Base-by-base conservation (phyloP, 2,329 filamentous ascomycete genomes). In the Penicillium sp. region DNA sequence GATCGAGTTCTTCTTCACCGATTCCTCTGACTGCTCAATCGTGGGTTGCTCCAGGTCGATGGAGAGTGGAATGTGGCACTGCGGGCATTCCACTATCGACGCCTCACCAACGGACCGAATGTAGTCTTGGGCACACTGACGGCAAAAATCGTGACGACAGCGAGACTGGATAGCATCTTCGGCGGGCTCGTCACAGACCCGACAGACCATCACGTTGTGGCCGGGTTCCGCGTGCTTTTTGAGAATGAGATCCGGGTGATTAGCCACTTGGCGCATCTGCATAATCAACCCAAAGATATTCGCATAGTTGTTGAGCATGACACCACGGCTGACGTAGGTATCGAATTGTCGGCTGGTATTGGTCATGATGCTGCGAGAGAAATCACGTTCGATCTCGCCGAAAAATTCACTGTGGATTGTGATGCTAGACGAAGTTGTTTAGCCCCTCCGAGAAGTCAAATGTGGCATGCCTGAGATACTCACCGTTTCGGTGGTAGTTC, bases 251-350 rank as follows among this genome's bases (percentile, higher is more conserved):
- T 98, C 92, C 0, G 92, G 92, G 59, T 98, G 92, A 51, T 98
- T 92, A 6, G 92, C 88, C 16, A 95, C 86, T 68, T 98, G 92
- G 38, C 92, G 84, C 90, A 98, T 96, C 64, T 95, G 89, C 87
- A 96, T 96, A 58, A 98, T 95, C 38, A 98, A 75, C 58, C 89
- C 90, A 56, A 98, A 98, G 49, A 98, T 96, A 62, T 98, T 98
- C 69, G 92, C 92, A 53, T 96, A 96, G 60, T 95, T 95, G 72
- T 96, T 88, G 44, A 98, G 76, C 65, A 98, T 79, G 13, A 96
- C 90, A 69, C 88, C 89, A 47, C 88, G 85, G 12, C 87, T 84
- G 25, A 96, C 92, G 51, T 96, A 98, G 0, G 89, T 96, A 57
- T 96, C 86, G 51, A 96, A 98, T 54, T 88, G 82, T 44, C 92